Evolutionary conservation across 2,329 filamentous ascomycete species (phyloP), one percentile per base, ranked within the genome.

Genomic region (Exophiala phaeomuriformis): DNA sequence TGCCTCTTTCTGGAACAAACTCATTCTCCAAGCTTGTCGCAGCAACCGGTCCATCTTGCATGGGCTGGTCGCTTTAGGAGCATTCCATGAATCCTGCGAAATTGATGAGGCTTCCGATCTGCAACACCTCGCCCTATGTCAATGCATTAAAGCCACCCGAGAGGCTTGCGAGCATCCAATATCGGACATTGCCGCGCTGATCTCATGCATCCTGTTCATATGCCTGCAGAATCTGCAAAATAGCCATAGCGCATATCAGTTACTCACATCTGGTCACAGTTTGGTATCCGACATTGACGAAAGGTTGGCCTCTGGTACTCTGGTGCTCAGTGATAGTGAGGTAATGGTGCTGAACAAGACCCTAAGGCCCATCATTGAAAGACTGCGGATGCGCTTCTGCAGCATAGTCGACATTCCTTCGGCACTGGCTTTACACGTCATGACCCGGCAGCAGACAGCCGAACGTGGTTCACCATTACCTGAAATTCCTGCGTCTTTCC

Each of bases 21-120:
- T 66, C 2, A 62, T 67, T 5, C 58, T 66, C 46, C 65, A 66
- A 46, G 63, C 64, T 8, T 65, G 61, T 32, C 64, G 66, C 39
- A 56, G 63, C 7, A 64, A 66, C 44, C 64, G 58, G 32, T 62
- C 64, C 1, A 58, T 67, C 19, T 64, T 65, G 50, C 64, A 67
- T 52, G 60, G 63, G 6, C 59, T 66, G 47, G 61, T 66, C 29
- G 65, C 65, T 5, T 49, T 66, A 5, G 65, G 65, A 8, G 62
- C 65, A 4, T 46, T 66, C 5, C 65, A 67, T 47, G 65, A 67
- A 52, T 59, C 59, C 12, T 57, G 53, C 45, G 59, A 61, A 39
- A 39, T 51, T 1, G 56, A 59, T 27, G 42, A 54, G 12, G 59
- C 59, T 33, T 55, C 54, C 7, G 51, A 56, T 32, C 33, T 61